Evolutionary conservation across 2,329 filamentous ascomycete genomes (phyloP), one percentile per base, ranked within the genome.

Genomic region (Exophiala alcalophila): DNA sequence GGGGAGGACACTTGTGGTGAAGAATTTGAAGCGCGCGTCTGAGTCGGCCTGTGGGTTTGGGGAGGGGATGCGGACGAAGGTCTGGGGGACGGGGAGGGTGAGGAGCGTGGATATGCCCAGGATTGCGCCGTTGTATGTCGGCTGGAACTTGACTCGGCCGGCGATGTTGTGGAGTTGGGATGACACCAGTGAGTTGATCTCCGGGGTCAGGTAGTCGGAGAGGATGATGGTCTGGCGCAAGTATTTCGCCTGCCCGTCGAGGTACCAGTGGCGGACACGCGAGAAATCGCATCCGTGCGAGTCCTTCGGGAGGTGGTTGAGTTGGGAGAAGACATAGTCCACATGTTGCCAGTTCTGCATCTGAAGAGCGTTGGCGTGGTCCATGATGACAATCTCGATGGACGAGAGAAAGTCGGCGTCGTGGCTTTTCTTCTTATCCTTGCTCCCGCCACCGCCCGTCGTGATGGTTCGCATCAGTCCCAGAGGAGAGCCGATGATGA

Each of bases 341-440:
- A 96, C 79, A 61, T 98, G 91, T 59, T 96, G 89, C 90, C 91
- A 97, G 63, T 95, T 97, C 64, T 98, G 92, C 89, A 96, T 96
- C 6, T 94, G 78, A 28, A 96, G 77, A 0, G 89, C 89, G 64
- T 97, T 90, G 9, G 88, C 84, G 65, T 97, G 90, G 63, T 98
- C 92, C 48, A 95, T 75, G 32, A 97, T 74, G 21, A 92, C 81
- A 37, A 98, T 67, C 66, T 98, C 92, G 57, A 98, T 86, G 1
- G 91, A 97, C 44, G 86, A 39, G 10, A 98, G 74, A 61, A 95
- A 98, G 65, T 98, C 92, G 56, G 80, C 82, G 62, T 97, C 91
- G 24, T 77, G 67, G 52, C 37, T 40, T 26, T 80, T 81, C 61
- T 84, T 83, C 72, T 75, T 54, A 69, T 74, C 40, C 42, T 38